phyloP scores from a whole-genome alignment of 257 asterid genomes.

The Petrea volubilis region DNA sequence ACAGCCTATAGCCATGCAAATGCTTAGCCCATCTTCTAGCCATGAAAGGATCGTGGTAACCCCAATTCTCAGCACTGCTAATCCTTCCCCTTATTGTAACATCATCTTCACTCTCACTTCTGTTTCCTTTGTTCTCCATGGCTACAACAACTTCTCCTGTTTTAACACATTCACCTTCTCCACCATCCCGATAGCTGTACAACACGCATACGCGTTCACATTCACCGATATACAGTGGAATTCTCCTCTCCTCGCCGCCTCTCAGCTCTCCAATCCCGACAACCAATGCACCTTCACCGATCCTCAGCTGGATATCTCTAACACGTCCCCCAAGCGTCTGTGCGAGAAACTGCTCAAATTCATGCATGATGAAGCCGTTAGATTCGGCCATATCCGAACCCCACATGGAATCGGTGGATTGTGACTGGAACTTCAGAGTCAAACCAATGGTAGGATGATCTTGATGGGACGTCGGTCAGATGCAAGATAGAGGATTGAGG shows the following conservation, averaged over 20 bases:
- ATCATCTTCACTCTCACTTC: slow-evolving; percentile 25
- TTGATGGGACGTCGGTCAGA: slow-evolving; percentile 49
- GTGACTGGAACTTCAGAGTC: slow-evolving; percentile 30
- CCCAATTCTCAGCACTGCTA: slow-evolving; percentile 60
- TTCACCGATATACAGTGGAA: slow-evolving; percentile 43
- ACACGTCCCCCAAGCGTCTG: slow-evolving; percentile 55
- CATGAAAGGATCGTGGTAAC: slow-evolving; percentile 57
- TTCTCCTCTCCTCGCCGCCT: slow-evolving; percentile 67
- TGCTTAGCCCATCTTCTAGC: slow-evolving; percentile 78
- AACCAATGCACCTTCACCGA: slow-evolving; percentile 40
- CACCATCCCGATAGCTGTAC: slow-evolving; percentile 55
- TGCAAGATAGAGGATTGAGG: slow-evolving; percentile 52
- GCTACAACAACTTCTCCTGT: slow-evolving; percentile 49
- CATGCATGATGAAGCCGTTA: slow-evolving; percentile 51
- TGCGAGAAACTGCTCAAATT: slow-evolving; percentile 58
- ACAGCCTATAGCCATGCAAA: slow-evolving; percentile 54
- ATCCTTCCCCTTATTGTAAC: slow-evolving; percentile 32
- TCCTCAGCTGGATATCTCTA: slow-evolving; percentile 48
- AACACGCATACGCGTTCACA: slow-evolving; percentile 36
- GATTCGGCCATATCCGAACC: slow-evolving; percentile 50
- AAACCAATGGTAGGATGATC: slow-evolving; percentile 49
- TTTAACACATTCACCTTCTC: slow-evolving; percentile 37
- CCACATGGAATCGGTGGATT: slow-evolving; percentile 48
- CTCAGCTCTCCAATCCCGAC: slow-evolving; percentile 55
- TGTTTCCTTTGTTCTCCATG: slow-evolving; percentile 32